Evolutionary conservation across 2,329 filamentous ascomycete genomes (phyloP), one percentile per base, ranked within the genome.

Genomic region (Decorospora gaudefroyi): DNA sequence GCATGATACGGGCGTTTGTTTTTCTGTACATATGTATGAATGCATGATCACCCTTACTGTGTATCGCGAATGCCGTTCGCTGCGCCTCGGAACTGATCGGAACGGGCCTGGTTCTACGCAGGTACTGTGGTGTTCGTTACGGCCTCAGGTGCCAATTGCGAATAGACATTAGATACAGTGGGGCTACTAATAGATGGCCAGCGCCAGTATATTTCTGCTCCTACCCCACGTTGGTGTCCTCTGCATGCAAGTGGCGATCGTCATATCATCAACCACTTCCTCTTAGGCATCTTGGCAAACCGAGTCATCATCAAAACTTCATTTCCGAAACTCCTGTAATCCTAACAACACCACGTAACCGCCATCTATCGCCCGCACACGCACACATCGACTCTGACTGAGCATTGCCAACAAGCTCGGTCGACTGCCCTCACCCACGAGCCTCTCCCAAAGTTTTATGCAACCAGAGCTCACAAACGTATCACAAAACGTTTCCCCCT

Each of bases 391-490:
- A 51, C 32, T 37, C 46, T 51, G 67, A 70, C 67, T 70, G 67
- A 69, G 66, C 65, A 67, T 41, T 53, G 65, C 45, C 42, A 49
- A 54, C 71, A 76, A 78, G 80, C 74, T 83, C 81, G 78, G 81
- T 83, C 79, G 66, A 63, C 60, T 61, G 54, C 57, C 56, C 57
- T 55, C 58, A 53, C 46, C 55, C 53, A 48, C 53, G 46, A 46
- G 63, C 57, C 59, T 55, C 53, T 54, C 57, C 61, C 65, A 69
- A 66, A 65, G 68, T 84, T 85, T 78, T 84, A 85, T 85, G 82
- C 82, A 82, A 78, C 70, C 82, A 76, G 81, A 78, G 79, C 71
- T 75, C 61, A 62, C 74, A 64, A 70, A 75, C 73, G 72, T 71
- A 68, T 72, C 68, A 65, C 74, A 74, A 72, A 72, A 73, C 69